These are phyloP conservation scores for Solanum verrucosum DNA, from an alignment of 257 asterid species.

Conservation along the genomic window DNA sequence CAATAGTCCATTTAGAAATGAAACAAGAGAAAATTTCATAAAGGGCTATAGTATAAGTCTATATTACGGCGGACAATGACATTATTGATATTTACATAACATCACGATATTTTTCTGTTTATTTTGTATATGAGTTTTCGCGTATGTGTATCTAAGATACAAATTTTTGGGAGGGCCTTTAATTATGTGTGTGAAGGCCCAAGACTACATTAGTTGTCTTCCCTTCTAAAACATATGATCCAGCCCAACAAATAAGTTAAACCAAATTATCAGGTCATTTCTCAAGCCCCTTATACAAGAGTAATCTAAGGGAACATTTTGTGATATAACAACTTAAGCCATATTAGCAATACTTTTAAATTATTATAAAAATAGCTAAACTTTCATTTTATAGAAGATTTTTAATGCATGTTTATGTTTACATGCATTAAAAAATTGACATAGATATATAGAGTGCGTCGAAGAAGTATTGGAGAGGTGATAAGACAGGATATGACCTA, in stretches of 20 bases:
- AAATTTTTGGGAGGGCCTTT: background rate
- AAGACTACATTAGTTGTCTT: background rate
- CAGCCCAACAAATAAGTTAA: background rate
- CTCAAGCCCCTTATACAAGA: background rate
- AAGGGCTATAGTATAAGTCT: background rate
- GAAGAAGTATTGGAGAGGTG: too few species aligned
- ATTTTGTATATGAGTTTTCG: background rate
- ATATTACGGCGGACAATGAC: background rate
- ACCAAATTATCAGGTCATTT: background rate
- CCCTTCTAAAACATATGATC: background rate
- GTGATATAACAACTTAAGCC: background rate
- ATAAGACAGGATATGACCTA: too few species aligned
- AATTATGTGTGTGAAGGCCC: background rate
- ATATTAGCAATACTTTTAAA: background rate
- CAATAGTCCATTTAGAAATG: background rate
- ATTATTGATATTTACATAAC: background rate
- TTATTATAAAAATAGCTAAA: too few species aligned
- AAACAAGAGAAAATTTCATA: background rate
- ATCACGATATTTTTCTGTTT: too few species aligned
- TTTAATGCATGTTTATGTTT: background rate
- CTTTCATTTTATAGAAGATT: too few species aligned
- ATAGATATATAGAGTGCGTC: background rate
- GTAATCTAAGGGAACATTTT: background rate
- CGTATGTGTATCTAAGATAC: background rate
- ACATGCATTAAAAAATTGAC: background rate